Evolutionary conservation across 352 stramenopile genomes (phyloP).

Genomic region (Phytophthora chlamydospora): DNA sequence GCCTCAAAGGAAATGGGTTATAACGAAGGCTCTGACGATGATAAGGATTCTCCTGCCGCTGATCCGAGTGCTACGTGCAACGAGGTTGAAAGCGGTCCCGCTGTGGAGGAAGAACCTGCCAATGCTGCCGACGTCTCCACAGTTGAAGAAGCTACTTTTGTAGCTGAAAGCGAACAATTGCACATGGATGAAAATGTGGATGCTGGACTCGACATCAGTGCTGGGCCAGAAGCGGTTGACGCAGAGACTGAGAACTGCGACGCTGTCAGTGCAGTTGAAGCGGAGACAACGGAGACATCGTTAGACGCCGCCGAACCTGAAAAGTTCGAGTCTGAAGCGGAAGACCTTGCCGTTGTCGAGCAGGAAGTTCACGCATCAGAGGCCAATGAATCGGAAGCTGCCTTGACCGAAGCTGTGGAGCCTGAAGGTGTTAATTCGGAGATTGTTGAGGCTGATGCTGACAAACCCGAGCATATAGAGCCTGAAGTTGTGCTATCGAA

Average conservation of each 20-base stretch:
- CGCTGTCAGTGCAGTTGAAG: background rate
- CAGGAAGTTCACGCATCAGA: background rate
- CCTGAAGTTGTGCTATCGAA: background rate
- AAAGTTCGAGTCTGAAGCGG: background rate
- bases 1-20: slow-evolving; percentile 23
- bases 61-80: slow-evolving; percentile 2
- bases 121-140: background rate
- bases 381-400: background rate
- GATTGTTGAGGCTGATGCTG: background rate
- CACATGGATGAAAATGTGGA: slow-evolving; percentile 3
- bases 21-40: slow-evolving; percentile 42
- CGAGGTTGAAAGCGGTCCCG: background rate
- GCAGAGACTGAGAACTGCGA: slow-evolving; percentile 4
- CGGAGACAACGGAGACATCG: background rate
- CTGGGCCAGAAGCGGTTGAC: background rate
- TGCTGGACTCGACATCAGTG: background rate
- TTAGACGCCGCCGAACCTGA: background rate
- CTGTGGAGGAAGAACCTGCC: background rate
- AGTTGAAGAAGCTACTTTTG: background rate
- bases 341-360: background rate
- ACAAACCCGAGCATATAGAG: background rate
- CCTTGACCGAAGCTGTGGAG: background rate
- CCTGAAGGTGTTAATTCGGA: background rate
- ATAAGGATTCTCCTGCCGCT: slow-evolving; percentile 10
- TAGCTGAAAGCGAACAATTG: background rate